Evolutionary conservation across 176 grass and related monocot genomes (phyloP).

Genomic region (Metroxylon sagu): DNA sequence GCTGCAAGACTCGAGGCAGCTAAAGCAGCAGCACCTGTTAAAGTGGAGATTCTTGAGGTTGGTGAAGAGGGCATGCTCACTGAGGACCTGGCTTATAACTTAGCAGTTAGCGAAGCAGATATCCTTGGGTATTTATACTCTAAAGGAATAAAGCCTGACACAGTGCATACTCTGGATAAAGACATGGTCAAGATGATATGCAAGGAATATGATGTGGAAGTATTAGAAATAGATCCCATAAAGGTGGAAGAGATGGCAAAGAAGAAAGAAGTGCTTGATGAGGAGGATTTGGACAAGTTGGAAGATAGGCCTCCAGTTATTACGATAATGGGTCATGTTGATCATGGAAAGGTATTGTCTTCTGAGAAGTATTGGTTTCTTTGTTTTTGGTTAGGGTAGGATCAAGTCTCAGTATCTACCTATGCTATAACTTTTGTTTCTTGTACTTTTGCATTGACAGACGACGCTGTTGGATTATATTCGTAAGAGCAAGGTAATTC

Average conservation of each 20-base stretch:
- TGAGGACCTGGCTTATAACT: slow-evolving; percentile 72
- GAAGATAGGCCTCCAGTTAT: slow-evolving; percentile 83
- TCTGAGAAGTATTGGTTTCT: slow-evolving; percentile 1
- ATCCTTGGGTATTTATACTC: slow-evolving; percentile 58
- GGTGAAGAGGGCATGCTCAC: slow-evolving; percentile 74
- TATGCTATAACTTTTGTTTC: background rate
- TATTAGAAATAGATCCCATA: slow-evolving; percentile 57
- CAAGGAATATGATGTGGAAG: slow-evolving; percentile 90
- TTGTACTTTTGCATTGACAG: slow-evolving; percentile 36
- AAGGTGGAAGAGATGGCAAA: slow-evolving; percentile 90
- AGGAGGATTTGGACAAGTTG: slow-evolving; percentile 75
- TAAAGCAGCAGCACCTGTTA: slow-evolving; percentile 71
- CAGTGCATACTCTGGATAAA: slow-evolving; percentile 61
- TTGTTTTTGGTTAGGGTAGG: background rate
- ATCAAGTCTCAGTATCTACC: too few species aligned
- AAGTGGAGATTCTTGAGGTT: slow-evolving; percentile 94
- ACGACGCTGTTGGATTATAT: slow-evolving; percentile 92
- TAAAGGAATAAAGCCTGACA: slow-evolving; percentile 47
- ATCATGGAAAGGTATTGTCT: slow-evolving; percentile 84
- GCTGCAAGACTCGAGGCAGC: slow-evolving; percentile 62
- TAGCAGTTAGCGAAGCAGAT: slow-evolving; percentile 62
- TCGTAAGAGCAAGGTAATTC: slow-evolving; percentile 90
- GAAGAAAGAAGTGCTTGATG: slow-evolving; percentile 87
- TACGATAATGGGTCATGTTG: slow-evolving; percentile 98
- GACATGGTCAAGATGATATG: slow-evolving; percentile 97